These are phyloP conservation scores for Nemania bipapillata DNA, from an alignment of 2,329 filamentous ascomycete genomes.

Conservation along the genomic window DNA sequence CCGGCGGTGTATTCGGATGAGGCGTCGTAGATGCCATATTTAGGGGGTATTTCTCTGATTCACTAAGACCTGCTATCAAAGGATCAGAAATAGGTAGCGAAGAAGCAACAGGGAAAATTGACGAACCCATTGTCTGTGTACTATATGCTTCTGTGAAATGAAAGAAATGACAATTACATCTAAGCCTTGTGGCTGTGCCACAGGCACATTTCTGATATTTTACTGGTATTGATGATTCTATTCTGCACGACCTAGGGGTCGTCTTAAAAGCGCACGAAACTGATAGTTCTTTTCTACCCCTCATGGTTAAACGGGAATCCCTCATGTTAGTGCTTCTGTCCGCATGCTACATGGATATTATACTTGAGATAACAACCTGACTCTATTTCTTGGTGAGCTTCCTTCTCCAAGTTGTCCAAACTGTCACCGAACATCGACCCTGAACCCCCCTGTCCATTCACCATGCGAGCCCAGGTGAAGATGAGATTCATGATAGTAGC, in stretches of 20 bases:
- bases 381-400: constrained; percentile 27
- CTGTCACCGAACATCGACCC: constrained; percentile 16
- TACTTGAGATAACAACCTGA: constrained; percentile 29
- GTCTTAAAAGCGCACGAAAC: neutral
- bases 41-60: constrained; percentile 5
- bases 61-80: too few relatives aligned
- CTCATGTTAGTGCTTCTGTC: constrained; percentile 7
- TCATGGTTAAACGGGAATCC: neutral
- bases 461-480: constrained; percentile 30
- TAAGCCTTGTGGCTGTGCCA: too few relatives aligned
- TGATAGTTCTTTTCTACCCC: too few relatives aligned
- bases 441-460: constrained; percentile 15
- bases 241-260: too few relatives aligned
- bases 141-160: too few relatives aligned
- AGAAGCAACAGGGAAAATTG: neutral
- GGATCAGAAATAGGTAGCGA: neutral
- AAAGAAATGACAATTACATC: too few relatives aligned
- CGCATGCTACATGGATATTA: constrained; percentile 30
- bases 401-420: constrained; percentile 27
- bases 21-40: constrained; percentile 11
- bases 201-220: too few relatives aligned
- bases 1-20: neutral
- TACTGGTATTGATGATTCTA: too few relatives aligned
- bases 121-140: neutral
- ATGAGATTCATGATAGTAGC: constrained; percentile 18